Evolutionary conservation across 345 rosid genomes (phyloP).

Genomic region (Psidium friedrichsthalianum): DNA sequence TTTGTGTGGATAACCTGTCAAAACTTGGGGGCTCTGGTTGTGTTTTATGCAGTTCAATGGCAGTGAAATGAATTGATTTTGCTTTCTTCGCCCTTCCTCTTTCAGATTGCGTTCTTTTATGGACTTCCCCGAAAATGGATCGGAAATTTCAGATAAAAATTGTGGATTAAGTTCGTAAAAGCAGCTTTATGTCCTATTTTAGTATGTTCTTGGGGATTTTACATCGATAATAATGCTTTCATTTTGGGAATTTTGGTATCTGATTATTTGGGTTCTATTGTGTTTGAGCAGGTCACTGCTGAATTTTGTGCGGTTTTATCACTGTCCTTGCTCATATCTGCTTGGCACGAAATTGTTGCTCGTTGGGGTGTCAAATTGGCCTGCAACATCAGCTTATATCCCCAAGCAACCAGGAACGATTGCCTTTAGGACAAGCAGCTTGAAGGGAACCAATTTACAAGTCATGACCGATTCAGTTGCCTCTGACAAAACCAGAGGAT

Average conservation of each 20-base stretch:
- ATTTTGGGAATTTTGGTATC: not conserved
- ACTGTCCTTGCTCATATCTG: constrained; percentile 19
- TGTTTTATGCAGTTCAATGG: too few relatives aligned
- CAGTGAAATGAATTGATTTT: too few relatives aligned
- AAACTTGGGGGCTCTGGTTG: too few relatives aligned
- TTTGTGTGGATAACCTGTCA: too few relatives aligned
- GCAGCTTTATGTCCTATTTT: not conserved
- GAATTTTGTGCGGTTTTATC: constrained; percentile 17
- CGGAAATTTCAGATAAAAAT: not conserved
- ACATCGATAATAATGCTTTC: not conserved
- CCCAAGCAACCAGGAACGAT: constrained; percentile 1
- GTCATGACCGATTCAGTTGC: constrained; percentile 11
- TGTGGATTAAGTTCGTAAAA: too few relatives aligned
- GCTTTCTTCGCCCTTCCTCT: too few relatives aligned
- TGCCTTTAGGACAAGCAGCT: constrained; percentile 10
- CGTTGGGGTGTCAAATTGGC: not conserved
- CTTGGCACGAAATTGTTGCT: constrained; percentile 18
- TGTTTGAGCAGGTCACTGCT: constrained; percentile 3
- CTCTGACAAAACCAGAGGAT: constrained; percentile 8
- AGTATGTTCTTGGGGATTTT: not conserved
- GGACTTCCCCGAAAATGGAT: not conserved
- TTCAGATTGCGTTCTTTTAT: too few relatives aligned
- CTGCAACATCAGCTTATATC: not conserved
- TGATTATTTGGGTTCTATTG: not conserved
- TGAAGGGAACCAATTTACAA: constrained; percentile 15